Evolutionary conservation across 78 protist genomes (phyloP).

Genomic region (Salpingoeca rosetta): DNA sequence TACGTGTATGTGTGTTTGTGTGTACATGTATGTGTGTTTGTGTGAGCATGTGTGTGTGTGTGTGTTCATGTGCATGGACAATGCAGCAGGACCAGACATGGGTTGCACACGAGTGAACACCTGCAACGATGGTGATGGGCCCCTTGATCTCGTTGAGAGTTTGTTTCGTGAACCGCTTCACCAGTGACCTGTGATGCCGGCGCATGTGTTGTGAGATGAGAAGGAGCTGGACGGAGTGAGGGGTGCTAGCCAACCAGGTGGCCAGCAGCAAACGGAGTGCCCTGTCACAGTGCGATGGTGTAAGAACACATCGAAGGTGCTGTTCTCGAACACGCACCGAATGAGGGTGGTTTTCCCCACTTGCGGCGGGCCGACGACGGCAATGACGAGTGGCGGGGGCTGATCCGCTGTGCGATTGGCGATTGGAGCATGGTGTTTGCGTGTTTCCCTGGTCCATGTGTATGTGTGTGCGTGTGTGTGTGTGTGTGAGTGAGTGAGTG

Average conservation of each 20-base stretch:
- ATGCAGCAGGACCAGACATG: background rate
- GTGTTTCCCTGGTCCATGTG: background rate
- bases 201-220: no score
- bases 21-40: no score
- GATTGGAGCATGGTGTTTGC: conserved; percentile 61
- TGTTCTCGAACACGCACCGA: no score
- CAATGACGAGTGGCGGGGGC: conserved; percentile 84
- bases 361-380: conserved; percentile 89
- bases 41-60: no score
- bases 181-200: conserved; percentile 85
- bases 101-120: no score
- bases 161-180: conserved; percentile 84
- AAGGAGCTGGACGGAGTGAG: no score
- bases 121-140: conserved; percentile 82
- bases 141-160: conserved; percentile 72
- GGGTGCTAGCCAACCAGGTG: no score
- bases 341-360: conserved; percentile 94
- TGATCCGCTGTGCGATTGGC: conserved; percentile 60
- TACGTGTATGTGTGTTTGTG: no score
- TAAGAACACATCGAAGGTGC: no score
- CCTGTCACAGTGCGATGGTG: no score
- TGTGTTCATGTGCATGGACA: conserved; percentile 5
- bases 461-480: background rate
- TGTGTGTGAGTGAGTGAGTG: no score
- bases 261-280: no score